These are phyloP conservation scores for Teunomyces tritomae DNA, from an alignment of 805 yeast species.

Conservation along the genomic window DNA sequence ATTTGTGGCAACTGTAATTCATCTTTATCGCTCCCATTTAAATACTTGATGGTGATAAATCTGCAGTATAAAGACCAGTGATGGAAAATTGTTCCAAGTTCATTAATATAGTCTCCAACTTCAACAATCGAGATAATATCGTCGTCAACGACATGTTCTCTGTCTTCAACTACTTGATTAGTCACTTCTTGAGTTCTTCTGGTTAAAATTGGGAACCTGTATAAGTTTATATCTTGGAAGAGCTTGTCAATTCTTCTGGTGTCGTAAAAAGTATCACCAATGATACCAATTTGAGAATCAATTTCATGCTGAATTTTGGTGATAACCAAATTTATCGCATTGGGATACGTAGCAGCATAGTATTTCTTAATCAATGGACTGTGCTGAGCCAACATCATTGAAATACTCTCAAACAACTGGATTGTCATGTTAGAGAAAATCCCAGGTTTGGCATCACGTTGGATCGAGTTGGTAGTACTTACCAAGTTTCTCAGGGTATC, in stretches of 20 bases:
- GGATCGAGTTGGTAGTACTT: slow-evolving; percentile 31
- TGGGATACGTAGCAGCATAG: slow-evolving; percentile 53
- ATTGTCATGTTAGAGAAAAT: slow-evolving; percentile 58
- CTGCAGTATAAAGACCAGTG: slow-evolving; percentile 82
- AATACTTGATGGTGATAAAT: slow-evolving; percentile 69
- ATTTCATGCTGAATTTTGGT: slow-evolving; percentile 79
- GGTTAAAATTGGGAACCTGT: slow-evolving; percentile 35
- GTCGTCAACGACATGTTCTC: slow-evolving; percentile 26
- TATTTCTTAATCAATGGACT: slow-evolving; percentile 70
- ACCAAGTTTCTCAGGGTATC: slow-evolving; percentile 72
- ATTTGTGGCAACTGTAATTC: slow-evolving; percentile 48
- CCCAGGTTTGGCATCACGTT: slow-evolving; percentile 37
- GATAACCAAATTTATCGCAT: slow-evolving; percentile 64
- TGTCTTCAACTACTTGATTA: slow-evolving; percentile 10
- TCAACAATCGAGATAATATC: slow-evolving; percentile 53
- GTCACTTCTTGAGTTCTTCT: slow-evolving; percentile 11
- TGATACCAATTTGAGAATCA: slow-evolving; percentile 88
- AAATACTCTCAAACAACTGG: slow-evolving; percentile 78
- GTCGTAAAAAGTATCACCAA: slow-evolving; percentile 83
- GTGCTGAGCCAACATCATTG: slow-evolving; percentile 83
- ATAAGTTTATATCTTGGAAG: slow-evolving; percentile 53
- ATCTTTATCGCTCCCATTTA: slow-evolving; percentile 13
- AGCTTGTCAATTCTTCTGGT: slow-evolving; percentile 56
- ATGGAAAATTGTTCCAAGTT: slow-evolving; percentile 72
- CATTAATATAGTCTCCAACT: slow-evolving; percentile 65